phyloP scores from a whole-genome alignment of 1,284 basidiomycete species.

The Boletus hoseneyae region DNA sequence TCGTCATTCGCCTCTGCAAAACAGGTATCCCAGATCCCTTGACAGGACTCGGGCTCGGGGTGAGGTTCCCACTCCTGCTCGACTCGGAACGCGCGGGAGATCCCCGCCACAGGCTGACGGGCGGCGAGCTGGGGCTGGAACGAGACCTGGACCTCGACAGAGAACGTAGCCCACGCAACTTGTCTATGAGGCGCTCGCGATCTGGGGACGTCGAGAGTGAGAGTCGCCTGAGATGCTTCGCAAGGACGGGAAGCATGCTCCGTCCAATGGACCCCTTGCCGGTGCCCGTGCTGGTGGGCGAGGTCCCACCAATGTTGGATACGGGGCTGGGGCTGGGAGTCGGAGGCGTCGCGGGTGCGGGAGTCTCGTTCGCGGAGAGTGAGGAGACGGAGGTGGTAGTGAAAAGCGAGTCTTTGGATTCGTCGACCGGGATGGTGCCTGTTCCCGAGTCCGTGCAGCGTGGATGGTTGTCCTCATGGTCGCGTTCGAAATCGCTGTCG shows the following conservation, averaged over 20 bases:
- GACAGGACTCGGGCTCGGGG: conserved; percentile 18
- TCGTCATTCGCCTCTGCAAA: conserved; percentile 30
- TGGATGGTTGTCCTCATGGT: neutral
- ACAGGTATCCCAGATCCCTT: conserved; percentile 31
- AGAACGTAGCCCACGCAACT: conserved; percentile 18
- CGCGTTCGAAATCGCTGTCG: neutral
- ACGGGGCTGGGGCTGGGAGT: conserved; percentile 11
- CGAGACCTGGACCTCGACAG: conserved; percentile 10
- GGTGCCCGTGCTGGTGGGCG: neutral
- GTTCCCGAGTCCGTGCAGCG: neutral
- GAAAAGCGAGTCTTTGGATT: conserved; percentile 32
- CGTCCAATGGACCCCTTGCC: conserved; percentile 18
- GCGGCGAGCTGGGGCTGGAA: conserved; percentile 10
- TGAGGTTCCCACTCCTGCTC: conserved; percentile 13
- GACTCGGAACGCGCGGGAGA: conserved; percentile 23
- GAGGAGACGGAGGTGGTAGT: conserved; percentile 24
- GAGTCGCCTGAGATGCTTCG: conserved; percentile 26
- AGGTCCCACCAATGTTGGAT: neutral
- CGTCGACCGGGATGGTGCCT: conserved; percentile 14
- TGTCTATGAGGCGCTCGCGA: conserved; percentile 20
- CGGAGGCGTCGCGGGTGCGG: conserved; percentile 25
- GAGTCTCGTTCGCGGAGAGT: conserved; percentile 20
- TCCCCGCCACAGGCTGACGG: conserved; percentile 8
- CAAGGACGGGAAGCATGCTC: conserved; percentile 31
- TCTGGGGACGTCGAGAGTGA: conserved; percentile 18